These are phyloP conservation scores for Flagelloscypha sp. DNA, from an alignment of 768 basidiomycete genomes.

Conservation along the genomic window DNA sequence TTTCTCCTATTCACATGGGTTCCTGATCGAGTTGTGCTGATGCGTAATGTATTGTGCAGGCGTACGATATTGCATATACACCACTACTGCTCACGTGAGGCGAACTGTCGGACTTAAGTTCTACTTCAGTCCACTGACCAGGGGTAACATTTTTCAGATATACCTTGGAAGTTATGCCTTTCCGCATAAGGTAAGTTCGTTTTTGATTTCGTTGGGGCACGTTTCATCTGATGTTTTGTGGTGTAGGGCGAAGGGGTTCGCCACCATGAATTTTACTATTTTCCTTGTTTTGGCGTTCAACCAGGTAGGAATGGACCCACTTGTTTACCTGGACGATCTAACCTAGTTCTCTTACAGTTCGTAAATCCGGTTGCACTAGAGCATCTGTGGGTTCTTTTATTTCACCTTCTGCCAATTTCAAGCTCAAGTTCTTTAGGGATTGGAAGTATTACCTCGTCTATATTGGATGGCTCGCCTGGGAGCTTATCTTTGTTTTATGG, in stretches of 20 bases:
- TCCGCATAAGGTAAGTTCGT: slow-evolving; percentile 56
- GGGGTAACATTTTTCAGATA: slow-evolving; percentile 16
- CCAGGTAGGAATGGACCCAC: too few species aligned
- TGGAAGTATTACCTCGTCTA: too few species aligned
- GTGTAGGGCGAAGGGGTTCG: too few species aligned
- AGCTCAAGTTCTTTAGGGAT: slow-evolving; percentile 8
- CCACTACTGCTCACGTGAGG: too few species aligned
- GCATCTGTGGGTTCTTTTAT: slow-evolving; percentile 51
- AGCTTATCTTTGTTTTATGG: slow-evolving; percentile 48
- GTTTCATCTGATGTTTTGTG: too few species aligned
- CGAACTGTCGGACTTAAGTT: slow-evolving; percentile 17
- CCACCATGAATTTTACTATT: slow-evolving; percentile 54
- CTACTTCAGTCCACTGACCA: background rate
- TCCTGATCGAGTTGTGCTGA: too few species aligned
- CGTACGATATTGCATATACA: slow-evolving; percentile 71
- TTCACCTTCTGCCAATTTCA: slow-evolving; percentile 37
- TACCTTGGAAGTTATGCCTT: slow-evolving; percentile 74
- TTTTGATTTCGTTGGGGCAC: background rate
- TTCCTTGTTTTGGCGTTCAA: slow-evolving; percentile 69
- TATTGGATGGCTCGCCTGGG: slow-evolving; percentile 56
- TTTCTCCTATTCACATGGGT: slow-evolving; percentile 41
- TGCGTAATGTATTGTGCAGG: too few species aligned
- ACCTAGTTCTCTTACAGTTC: too few species aligned
- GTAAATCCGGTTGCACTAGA: slow-evolving; percentile 73
- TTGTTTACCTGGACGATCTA: too few species aligned